Evolutionary conservation across 768 basidiomycete genomes (phyloP), one percentile per base, ranked within the genome.

Genomic region (Xerocomellus amylosporus): DNA sequence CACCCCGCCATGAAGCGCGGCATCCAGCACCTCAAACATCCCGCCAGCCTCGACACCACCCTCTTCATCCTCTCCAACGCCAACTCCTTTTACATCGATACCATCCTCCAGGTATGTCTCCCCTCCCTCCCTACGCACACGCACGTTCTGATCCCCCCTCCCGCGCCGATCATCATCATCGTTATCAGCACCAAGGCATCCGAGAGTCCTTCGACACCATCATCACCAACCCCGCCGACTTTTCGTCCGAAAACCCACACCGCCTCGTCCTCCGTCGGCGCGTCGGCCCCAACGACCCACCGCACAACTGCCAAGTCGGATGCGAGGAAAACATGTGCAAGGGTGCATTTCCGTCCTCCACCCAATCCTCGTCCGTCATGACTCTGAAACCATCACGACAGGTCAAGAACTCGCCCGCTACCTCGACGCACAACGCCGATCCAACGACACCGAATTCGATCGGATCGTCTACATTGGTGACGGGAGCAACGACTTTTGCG

Each of bases 291-390:
- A 61, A 74, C 20, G 90, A 83, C 2, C 85, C 85, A 2, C 93
- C 93, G 55, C 97, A 98, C 70, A 67, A 65, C 8, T 99, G 97
- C 73, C 76, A 75, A 41, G 79, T 96, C 48, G 96, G 96, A 7
- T 99, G 97, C 75, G 86, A 86, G 53, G 82, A 87, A 14, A 98
- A 99, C 77, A 97, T 99, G 95, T 99, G 97, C 79, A 99, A 99
- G 77, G 93, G n/a, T n/a, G n/a, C n/a, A n/a, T n/a, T n/a, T n/a
- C n/a, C n/a, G n/a, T n/a, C n/a, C n/a, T n/a, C n/a, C n/a, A n/a
- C n/a, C n/a, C n/a, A n/a, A n/a, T n/a, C n/a, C n/a, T n/a, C 12
- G 24, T 24, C 24, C 24, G 24, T 24, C 24, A 24, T 5, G 24
- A 24, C 3, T 24, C 24, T 24, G 24, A 24, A 24, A 24, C 7